Percentiles rank a stretch among this genome's conserved stretches.
phyloP scores from a whole-genome alignment of 371 early-diverging fungal genomes.

The Saksenaea oblongispora region DNA sequence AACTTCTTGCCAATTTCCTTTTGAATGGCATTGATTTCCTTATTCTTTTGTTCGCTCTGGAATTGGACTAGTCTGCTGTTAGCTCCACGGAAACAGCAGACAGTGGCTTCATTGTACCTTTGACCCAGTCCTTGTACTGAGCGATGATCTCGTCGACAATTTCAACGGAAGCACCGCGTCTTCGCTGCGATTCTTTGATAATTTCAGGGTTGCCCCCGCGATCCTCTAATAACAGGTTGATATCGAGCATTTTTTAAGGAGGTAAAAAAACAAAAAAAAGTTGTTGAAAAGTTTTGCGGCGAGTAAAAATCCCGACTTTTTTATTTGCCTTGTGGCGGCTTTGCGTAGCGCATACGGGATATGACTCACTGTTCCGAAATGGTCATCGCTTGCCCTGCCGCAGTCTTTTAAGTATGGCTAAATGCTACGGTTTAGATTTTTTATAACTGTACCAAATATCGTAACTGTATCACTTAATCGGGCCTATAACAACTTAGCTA shows the following conservation, averaged over 20 bases:
- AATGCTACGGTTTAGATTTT: too few relatives aligned
- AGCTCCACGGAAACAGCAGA: background rate
- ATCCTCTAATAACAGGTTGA: conserved; percentile 87
- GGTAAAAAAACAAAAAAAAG: conserved; percentile 7
- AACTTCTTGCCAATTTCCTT: conserved; percentile 89
- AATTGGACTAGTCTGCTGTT: conserved; percentile 63
- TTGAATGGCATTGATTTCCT: conserved; percentile 88
- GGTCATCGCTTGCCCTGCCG: background rate
- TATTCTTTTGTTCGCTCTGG: conserved; percentile 88
- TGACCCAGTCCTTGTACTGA: conserved; percentile 91
- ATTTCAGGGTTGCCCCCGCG: conserved; percentile 96
- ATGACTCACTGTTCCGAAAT: background rate
- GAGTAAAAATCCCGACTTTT: conserved; percentile 1
- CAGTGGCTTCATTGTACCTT: conserved; percentile 54
- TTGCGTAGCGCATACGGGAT: background rate
- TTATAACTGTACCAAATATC: too few relatives aligned
- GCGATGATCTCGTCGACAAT: conserved; percentile 91
- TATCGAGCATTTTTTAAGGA: conserved; percentile 72
- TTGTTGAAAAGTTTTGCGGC: background rate
- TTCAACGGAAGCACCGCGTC: conserved; percentile 85
- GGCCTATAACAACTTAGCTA: too few relatives aligned
- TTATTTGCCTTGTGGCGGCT: background rate
- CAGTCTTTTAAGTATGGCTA: background rate
- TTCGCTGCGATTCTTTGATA: conserved; percentile 91
- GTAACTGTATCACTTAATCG: too few relatives aligned